phyloP scores from a whole-genome alignment of 1,284 basidiomycete species.

The Schizophyllum commune region DNA sequence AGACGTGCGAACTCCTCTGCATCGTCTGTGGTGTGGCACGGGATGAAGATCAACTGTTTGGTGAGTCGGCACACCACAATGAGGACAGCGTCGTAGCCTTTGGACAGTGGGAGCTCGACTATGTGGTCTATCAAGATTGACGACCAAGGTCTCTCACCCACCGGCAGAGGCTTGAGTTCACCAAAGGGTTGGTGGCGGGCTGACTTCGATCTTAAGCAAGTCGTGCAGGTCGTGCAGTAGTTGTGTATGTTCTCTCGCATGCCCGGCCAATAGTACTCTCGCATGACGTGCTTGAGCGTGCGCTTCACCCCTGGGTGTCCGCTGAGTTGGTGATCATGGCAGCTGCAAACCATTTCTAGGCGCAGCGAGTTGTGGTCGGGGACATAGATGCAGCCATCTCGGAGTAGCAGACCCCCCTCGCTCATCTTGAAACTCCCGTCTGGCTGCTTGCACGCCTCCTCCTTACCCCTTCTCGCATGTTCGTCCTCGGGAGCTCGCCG shows the following conservation, averaged over 20 bases:
- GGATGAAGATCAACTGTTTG: constrained; percentile 26
- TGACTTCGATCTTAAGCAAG: constrained; percentile 19
- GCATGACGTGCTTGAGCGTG: constrained; percentile 6
- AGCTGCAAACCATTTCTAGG: constrained; percentile 1
- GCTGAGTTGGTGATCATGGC: constrained; percentile 9
- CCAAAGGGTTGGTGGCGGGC: constrained; percentile 16
- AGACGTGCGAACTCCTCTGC: constrained; percentile 23
- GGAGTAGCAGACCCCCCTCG: constrained; percentile 7
- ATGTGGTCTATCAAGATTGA: constrained; percentile 32
- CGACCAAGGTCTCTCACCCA: constrained; percentile 23
- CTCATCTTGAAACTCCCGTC: background rate
- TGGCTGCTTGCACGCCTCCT: background rate
- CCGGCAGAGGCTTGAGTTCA: constrained; percentile 15
- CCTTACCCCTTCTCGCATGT: background rate
- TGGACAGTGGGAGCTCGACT: constrained; percentile 22
- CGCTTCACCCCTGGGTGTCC: constrained; percentile 11
- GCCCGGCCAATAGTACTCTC: no score
- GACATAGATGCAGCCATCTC: constrained; percentile 13
- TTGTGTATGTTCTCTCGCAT: constrained; percentile 10
- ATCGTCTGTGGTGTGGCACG: constrained; percentile 16
- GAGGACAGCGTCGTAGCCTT: constrained; percentile 24
- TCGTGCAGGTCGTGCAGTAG: constrained; percentile 17
- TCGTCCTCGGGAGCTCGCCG: background rate
- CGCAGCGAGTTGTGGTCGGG: no score
- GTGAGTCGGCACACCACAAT: constrained; percentile 28